These are phyloP conservation scores for Xylaria sp. DNA, from an alignment of 2,329 filamentous ascomycete genomes.

Conservation along the genomic window DNA sequence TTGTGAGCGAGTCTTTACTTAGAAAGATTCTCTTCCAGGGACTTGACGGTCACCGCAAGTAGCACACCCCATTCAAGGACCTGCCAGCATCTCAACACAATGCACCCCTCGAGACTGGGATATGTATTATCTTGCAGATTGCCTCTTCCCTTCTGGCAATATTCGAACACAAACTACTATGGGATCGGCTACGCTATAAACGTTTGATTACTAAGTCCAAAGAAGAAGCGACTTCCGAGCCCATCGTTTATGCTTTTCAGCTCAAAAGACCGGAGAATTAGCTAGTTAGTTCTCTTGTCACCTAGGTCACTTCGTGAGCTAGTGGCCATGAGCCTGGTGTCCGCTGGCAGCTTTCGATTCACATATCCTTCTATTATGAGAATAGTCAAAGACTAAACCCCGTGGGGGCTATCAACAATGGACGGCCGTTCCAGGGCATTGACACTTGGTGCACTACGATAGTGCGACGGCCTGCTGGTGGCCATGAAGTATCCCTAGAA, in stretches of 20 bases:
- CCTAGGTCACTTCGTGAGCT: neutral
- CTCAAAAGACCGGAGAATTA: neutral
- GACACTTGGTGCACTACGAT: neutral
- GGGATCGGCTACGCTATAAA: neutral
- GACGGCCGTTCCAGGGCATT: slow-evolving; percentile 5
- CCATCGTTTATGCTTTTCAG: neutral
- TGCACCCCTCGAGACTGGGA: neutral
- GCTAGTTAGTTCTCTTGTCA: neutral
- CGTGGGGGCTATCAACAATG: neutral
- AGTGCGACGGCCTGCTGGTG: neutral
- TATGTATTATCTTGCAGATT: neutral
- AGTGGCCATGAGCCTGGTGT: neutral
- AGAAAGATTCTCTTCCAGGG: neutral
- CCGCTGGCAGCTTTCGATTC: neutral
- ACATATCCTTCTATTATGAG: neutral
- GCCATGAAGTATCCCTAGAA: neutral
- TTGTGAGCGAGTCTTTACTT: neutral
- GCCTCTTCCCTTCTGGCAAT: neutral
- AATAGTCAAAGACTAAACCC: neutral
- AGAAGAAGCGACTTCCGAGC: slow-evolving; percentile 7
- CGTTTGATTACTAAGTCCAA: slow-evolving; percentile 1
- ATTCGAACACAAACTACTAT: neutral
- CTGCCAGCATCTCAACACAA: neutral
- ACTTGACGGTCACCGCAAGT: neutral
- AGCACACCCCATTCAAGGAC: neutral